Conservation (phyloP, 169 alveolate species). For the Babesia microti region DNA sequence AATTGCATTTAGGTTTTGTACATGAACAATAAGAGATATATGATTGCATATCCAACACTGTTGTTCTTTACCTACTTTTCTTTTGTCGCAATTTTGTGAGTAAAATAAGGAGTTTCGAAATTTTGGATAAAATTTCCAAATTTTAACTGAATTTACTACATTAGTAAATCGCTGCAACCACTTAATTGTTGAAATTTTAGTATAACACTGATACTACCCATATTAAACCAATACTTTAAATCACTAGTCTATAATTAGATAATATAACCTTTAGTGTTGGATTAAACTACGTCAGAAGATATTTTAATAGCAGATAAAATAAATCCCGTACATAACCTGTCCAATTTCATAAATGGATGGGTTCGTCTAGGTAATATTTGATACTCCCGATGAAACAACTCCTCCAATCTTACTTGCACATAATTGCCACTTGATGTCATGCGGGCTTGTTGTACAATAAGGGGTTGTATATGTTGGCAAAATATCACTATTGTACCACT, state of each 20-base stretch:
- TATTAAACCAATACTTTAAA: conserved; percentile 25
- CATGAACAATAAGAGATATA: too few relatives aligned
- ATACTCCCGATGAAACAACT: conserved; percentile 25
- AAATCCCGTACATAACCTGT: conserved; percentile 39
- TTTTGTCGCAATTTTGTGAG: too few relatives aligned
- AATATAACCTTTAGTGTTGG: not conserved
- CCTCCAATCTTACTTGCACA: conserved; percentile 35
- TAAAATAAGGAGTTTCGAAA: not conserved
- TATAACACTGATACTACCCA: conserved; percentile 12
- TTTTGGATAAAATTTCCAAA: not conserved
- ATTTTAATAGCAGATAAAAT: conserved; percentile 29
- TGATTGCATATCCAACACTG: too few relatives aligned
- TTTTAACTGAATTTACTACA: not conserved
- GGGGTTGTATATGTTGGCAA: conserved; percentile 43
- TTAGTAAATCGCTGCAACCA: not conserved
- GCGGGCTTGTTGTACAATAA: conserved; percentile 18
- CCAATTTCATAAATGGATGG: conserved; percentile 30
- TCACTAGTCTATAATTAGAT: not conserved
- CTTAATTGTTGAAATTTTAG: conserved; percentile 12
- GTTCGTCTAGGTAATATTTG: conserved; percentile 33
- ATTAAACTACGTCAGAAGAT: conserved; percentile 8
- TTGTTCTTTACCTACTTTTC: too few relatives aligned
- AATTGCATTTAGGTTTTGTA: not conserved
- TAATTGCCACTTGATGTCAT: conserved; percentile 17
- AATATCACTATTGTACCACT: conserved; percentile 31